Conservation (phyloP, 306 rosid genomes). For the Astragalus membranaceus region DNA sequence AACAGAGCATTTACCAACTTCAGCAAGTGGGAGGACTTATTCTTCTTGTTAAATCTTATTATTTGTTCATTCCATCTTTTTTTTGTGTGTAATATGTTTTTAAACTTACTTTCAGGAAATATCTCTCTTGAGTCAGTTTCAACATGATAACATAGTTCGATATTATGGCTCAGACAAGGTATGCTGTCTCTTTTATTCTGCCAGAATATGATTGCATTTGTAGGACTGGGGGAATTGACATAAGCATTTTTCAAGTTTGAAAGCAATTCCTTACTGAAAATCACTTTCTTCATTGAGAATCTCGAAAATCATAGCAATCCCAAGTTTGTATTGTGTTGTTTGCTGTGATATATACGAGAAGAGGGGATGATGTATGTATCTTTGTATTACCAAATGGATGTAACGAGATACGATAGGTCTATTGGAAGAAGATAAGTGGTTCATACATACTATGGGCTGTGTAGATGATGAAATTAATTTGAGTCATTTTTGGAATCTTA, state of each 20-base stretch:
- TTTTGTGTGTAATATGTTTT: neutral
- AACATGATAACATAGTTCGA: constrained; percentile 59
- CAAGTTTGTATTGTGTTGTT: too few species aligned
- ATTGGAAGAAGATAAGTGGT: neutral
- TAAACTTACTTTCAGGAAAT: constrained; percentile 47
- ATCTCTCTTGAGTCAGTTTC: constrained; percentile 46
- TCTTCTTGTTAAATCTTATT: neutral
- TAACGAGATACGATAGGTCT: neutral
- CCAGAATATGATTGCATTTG: neutral
- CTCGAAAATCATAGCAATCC: too few species aligned
- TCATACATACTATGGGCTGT: neutral
- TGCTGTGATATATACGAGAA: too few species aligned
- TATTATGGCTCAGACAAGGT: constrained; percentile 67
- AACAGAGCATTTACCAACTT: constrained; percentile 54
- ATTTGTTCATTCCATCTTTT: constrained; percentile 4
- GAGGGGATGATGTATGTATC: too few species aligned
- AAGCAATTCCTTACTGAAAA: too few species aligned
- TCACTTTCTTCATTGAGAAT: too few species aligned
- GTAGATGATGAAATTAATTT: neutral
- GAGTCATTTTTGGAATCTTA: neutral
- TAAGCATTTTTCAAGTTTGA: too few species aligned
- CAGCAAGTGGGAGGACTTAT: constrained; percentile 44
- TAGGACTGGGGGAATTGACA: too few species aligned
- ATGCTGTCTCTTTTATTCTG: constrained; percentile 14
- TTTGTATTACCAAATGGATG: neutral